Conservation (phyloP, 2,329 filamentous ascomycete genomes). For the Aspergillus flavus region DNA sequence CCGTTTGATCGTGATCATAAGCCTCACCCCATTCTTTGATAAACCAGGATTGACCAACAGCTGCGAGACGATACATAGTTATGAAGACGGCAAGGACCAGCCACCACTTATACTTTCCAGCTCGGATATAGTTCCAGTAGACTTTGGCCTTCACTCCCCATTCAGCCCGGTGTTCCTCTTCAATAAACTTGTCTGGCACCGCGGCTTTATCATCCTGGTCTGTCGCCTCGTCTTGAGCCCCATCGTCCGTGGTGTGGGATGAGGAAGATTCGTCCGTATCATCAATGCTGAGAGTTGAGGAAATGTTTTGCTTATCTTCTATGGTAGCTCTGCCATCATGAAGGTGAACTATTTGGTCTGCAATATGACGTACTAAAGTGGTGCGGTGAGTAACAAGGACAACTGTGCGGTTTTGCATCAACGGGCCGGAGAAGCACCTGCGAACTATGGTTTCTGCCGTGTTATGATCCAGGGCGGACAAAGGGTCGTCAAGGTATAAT, state of each 20-base stretch:
- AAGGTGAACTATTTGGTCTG: conserved; percentile 73
- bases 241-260: conserved; percentile 17
- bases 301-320: conserved; percentile 51
- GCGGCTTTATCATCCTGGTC: conserved; percentile 53
- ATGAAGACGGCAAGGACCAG: conserved; percentile 64
- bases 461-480: conserved; percentile 65
- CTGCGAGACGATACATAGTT: conserved; percentile 63
- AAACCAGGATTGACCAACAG: conserved; percentile 74
- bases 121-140: conserved; percentile 84
- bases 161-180: conserved; percentile 73
- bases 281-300: conserved; percentile 43
- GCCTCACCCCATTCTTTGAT: conserved; percentile 86
- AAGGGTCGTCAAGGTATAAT: conserved; percentile 61
- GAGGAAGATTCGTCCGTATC: conserved; percentile 27
- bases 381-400: conserved; percentile 67
- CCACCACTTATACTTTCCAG: conserved; percentile 78
- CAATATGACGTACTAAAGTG: conserved; percentile 72
- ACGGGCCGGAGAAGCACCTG: conserved; percentile 58
- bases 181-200: conserved; percentile 73
- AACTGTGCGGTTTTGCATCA: conserved; percentile 57
- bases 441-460: conserved; percentile 64
- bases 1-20: conserved; percentile 49
- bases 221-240: conserved; percentile 30
- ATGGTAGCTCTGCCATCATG: conserved; percentile 60
- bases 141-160: conserved; percentile 75